phyloP scores from a whole-genome alignment of 768 basidiomycete species.

The Leucosporidium scottii region DNA sequence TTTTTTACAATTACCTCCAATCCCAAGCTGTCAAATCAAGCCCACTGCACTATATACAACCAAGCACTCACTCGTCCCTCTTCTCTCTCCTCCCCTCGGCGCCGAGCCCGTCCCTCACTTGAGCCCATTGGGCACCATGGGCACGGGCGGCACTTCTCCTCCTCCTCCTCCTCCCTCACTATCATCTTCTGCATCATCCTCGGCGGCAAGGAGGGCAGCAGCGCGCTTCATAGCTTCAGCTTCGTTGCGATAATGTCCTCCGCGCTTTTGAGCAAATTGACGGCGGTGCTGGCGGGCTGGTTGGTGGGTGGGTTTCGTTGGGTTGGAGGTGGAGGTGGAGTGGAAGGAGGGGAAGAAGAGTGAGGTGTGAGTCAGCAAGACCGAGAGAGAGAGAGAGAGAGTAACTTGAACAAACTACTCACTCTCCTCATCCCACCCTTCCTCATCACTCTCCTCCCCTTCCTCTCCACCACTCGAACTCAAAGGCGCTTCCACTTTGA shows the following conservation, averaged over 20 bases:
- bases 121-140: conserved; percentile 4
- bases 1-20: too few relatives aligned
- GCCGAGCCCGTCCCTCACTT: too few relatives aligned
- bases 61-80: too few relatives aligned
- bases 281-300: conserved; percentile 31
- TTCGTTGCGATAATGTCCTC: conserved; percentile 29
- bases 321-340: too few relatives aligned
- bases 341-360: too few relatives aligned
- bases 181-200: conserved; percentile 1
- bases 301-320: not conserved
- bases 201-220: conserved; percentile 10
- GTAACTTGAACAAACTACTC: too few relatives aligned
- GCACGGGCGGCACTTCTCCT: conserved; percentile 12
- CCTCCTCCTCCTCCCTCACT: not conserved
- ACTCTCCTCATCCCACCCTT: conserved; percentile 33
- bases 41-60: too few relatives aligned
- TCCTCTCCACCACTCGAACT: conserved; percentile 2
- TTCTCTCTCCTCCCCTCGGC: too few relatives aligned
- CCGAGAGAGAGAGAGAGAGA: not conserved
- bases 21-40: too few relatives aligned
- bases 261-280: conserved; percentile 21
- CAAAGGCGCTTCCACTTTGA: conserved; percentile 23
- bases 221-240: conserved; percentile 33
- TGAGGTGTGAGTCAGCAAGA: too few relatives aligned
- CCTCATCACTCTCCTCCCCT: conserved; percentile 16